A percentile compares a stretch with the other conserved stretches of the same genome.
These are phyloP conservation scores for Porogramme epimiltina DNA, from an alignment of 1,284 basidiomycete species.

Conservation along the genomic window DNA sequence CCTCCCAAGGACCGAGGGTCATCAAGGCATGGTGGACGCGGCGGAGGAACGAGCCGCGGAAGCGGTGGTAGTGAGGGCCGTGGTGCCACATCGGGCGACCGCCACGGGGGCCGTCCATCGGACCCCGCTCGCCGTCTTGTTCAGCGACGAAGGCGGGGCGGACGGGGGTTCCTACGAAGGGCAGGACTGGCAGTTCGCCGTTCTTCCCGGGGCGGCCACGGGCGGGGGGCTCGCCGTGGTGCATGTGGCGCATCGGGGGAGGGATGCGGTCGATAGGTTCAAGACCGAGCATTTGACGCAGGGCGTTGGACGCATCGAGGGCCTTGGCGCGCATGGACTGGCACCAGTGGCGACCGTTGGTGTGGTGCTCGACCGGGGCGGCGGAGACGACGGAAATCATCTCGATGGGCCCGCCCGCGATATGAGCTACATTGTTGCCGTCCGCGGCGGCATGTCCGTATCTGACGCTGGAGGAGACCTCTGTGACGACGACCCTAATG, in stretches of 20 bases:
- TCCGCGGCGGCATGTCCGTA: conserved; percentile 26
- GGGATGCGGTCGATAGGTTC: conserved; percentile 35
- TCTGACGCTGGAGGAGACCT: conserved; percentile 29
- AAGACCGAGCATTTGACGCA: conserved; percentile 52
- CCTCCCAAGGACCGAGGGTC: conserved; percentile 78
- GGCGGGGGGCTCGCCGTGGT: conserved; percentile 4
- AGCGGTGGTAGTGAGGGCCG: conserved; percentile 26
- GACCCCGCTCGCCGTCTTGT: background rate
- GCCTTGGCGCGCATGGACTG: conserved; percentile 43
- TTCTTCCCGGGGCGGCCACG: background rate
- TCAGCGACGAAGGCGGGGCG: conserved; percentile 21
- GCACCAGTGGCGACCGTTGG: conserved; percentile 18
- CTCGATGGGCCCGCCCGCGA: conserved; percentile 7
- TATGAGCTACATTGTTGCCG: conserved; percentile 4
- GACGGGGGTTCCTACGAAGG: conserved; percentile 37
- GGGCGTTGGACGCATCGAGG: conserved; percentile 45
- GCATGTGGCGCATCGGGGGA: conserved; percentile 6
- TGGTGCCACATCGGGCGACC: conserved; percentile 31
- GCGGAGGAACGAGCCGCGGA: conserved; percentile 46
- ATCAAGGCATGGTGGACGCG: conserved; percentile 67
- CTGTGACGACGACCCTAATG: conserved; percentile 38
- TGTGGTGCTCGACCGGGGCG: conserved; percentile 16
- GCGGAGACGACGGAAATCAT: conserved; percentile 2
- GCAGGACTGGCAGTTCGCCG: conserved; percentile 33
- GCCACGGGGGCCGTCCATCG: conserved; percentile 13